Percentiles rank a stretch among this genome's conserved stretches.
Evolutionary conservation across 228 moss, liverwort and hornwort genomes (phyloP).

Genomic region (Sphagnum magellanicum): DNA sequence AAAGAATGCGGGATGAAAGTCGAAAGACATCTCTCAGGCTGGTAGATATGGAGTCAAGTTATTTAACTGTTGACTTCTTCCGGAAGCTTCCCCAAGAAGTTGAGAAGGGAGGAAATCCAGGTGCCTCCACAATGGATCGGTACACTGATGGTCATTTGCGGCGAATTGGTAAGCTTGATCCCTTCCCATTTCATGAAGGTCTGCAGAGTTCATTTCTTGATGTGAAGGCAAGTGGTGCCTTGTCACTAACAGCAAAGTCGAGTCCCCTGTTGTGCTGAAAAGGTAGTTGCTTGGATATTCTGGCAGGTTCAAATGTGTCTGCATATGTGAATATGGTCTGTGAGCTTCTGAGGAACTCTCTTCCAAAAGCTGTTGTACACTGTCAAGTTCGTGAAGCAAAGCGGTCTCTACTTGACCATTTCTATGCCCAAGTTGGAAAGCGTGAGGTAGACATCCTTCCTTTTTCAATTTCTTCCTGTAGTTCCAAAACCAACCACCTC

Average conservation of each 20-base stretch:
- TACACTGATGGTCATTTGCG: constrained; percentile 87
- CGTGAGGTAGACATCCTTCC: constrained; percentile 38
- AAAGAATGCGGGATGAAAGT: constrained; percentile 72
- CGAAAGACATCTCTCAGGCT: constrained; percentile 64
- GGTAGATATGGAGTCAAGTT: constrained; percentile 82
- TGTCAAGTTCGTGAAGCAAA: constrained; percentile 97
- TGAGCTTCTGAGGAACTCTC: constrained; percentile 71
- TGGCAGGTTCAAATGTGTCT: constrained; percentile 70
- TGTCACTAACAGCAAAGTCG: too few relatives aligned
- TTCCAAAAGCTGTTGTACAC: constrained; percentile 84
- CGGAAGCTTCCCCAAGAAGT: constrained; percentile 80
- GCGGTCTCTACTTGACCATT: constrained; percentile 72
- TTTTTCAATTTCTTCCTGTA: too few relatives aligned
- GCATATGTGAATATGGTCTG: constrained; percentile 88
- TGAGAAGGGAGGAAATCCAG: constrained; percentile 74
- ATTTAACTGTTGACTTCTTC: constrained; percentile 74
- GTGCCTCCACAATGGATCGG: constrained; percentile 68
- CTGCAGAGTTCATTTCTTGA: too few relatives aligned
- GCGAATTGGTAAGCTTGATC: constrained; percentile 59
- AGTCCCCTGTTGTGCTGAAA: too few relatives aligned
- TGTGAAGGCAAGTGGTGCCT: too few relatives aligned
- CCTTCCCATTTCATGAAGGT: too few relatives aligned
- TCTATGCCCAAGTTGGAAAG: constrained; percentile 78
- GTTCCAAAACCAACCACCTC: too few relatives aligned
- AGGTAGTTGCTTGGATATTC: neutral